Conservation (phyloP, 2,329 filamentous ascomycete species). For the Ceratocystiopsis sp. region DNA sequence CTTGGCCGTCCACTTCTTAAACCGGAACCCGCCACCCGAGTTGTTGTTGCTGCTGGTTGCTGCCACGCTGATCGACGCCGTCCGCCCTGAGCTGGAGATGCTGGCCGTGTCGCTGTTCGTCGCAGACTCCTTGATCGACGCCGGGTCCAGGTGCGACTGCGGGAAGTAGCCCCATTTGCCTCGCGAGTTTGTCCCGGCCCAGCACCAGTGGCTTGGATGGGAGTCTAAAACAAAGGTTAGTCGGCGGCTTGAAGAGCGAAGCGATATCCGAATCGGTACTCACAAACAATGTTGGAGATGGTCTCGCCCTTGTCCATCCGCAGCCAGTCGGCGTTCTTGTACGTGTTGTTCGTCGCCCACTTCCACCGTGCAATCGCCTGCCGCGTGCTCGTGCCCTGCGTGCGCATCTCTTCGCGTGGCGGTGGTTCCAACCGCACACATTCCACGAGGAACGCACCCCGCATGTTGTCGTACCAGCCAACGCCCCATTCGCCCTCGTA, state of each 20-base stretch:
- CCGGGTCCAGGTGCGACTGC: constrained; percentile 28
- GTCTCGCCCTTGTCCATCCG: constrained; percentile 46
- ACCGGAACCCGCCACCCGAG: too few species aligned
- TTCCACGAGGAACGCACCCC: constrained; percentile 31
- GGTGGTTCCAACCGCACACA: constrained; percentile 29
- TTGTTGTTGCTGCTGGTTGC: too few species aligned
- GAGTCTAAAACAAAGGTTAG: constrained; percentile 17
- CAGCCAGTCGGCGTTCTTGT: constrained; percentile 26
- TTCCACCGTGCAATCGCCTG: constrained; percentile 34
- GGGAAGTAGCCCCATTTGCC: constrained; percentile 38
- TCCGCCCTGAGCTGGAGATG: background rate
- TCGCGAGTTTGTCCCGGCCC: constrained; percentile 34
- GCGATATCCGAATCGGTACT: too few species aligned
- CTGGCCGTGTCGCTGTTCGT: constrained; percentile 12
- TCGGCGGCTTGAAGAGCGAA: too few species aligned
- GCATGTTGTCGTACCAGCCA: constrained; percentile 35
- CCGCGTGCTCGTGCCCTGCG: constrained; percentile 27
- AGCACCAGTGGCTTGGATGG: constrained; percentile 36
- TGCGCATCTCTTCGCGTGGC: constrained; percentile 22
- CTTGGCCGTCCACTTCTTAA: too few species aligned
- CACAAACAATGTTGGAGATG: constrained; percentile 46
- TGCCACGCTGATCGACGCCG: too few species aligned
- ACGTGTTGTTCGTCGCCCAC: constrained; percentile 25
- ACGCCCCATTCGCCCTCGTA: constrained; percentile 38
- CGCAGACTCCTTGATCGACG: constrained; percentile 23